These are phyloP conservation scores for Prunus yedoensis DNA, from an alignment of 331 rosid species.

Conservation along the genomic window DNA sequence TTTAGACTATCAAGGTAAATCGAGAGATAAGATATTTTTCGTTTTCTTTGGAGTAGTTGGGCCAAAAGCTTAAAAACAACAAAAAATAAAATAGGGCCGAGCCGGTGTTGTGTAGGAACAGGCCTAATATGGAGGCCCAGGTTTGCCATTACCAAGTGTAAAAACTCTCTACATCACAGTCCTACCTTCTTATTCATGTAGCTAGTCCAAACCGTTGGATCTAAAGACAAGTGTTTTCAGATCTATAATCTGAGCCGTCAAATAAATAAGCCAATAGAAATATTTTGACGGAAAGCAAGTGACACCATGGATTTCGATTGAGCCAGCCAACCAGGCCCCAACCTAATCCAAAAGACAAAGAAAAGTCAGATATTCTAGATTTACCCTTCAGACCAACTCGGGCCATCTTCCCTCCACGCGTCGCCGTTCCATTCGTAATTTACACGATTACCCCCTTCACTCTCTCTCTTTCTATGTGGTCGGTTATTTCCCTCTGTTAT, in stretches of 20 bases:
- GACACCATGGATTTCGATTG: conserved; percentile 1
- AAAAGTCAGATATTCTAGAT: conserved; percentile 33
- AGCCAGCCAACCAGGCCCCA: neutral
- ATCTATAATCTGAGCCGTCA: conserved; percentile 21
- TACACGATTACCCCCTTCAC: conserved; percentile 30
- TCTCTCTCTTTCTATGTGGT: conserved; percentile 25
- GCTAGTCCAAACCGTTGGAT: neutral
- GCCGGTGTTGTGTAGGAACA: too few species aligned
- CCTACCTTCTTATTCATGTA: neutral
- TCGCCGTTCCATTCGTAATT: conserved; percentile 3
- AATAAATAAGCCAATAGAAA: neutral
- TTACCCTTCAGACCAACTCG: conserved; percentile 12
- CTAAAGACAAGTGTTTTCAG: neutral
- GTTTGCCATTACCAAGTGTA: neutral
- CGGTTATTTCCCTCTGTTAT: conserved; percentile 22
- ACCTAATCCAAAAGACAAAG: conserved; percentile 2
- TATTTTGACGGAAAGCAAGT: neutral
- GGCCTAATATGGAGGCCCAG: neutral
- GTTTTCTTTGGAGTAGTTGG: too few species aligned
- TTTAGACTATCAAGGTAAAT: too few species aligned
- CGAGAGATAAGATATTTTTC: too few species aligned
- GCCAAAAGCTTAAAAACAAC: too few species aligned
- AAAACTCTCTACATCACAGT: neutral
- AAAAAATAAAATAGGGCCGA: too few species aligned
- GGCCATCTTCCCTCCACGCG: conserved; percentile 48